Conservation (phyloP, 2,329 filamentous ascomycete genomes). For the Niveomyces coronatus region DNA sequence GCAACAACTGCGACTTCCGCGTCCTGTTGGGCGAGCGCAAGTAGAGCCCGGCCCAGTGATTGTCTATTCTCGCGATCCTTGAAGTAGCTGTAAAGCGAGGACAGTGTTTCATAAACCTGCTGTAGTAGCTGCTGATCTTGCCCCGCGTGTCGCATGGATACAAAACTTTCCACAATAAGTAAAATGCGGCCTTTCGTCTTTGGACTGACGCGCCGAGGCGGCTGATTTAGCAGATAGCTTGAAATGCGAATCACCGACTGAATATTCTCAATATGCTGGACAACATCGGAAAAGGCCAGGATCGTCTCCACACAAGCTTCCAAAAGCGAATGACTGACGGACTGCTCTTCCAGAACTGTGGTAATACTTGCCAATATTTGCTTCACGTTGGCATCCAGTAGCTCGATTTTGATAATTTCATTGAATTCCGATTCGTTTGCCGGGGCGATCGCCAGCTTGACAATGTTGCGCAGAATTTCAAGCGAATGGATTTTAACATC, state of each 20-base stretch:
- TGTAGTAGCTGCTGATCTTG: conserved; percentile 39
- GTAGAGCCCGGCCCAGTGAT: conserved; percentile 62
- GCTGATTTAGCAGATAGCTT: conserved; percentile 72
- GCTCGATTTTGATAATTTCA: conserved; percentile 42
- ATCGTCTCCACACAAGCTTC: conserved; percentile 71
- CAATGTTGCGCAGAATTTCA: conserved; percentile 60
- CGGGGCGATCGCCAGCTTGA: conserved; percentile 47
- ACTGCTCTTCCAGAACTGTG: conserved; percentile 49
- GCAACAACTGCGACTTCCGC: conserved; percentile 52
- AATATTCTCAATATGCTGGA: conserved; percentile 58
- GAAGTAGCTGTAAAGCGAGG: conserved; percentile 83
- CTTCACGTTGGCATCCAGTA: conserved; percentile 47
- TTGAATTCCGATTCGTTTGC: conserved; percentile 46
- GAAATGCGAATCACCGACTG: conserved; percentile 71
- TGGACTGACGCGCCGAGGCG: conserved; percentile 71
- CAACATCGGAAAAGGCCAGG: conserved; percentile 62
- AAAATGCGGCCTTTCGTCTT: conserved; percentile 75
- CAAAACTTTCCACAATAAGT: conserved; percentile 69
- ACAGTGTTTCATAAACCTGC: conserved; percentile 62
- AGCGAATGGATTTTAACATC: conserved; percentile 79
- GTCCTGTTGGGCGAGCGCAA: conserved; percentile 58
- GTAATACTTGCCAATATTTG: conserved; percentile 58
- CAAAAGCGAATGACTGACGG: conserved; percentile 61
- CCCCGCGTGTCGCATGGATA: conserved; percentile 46
- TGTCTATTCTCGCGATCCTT: conserved; percentile 69